Percentiles rank a stretch among this genome's conserved stretches.
Evolutionary conservation across 2,329 filamentous ascomycete species (phyloP).

Genomic region (Pestalotiopsis sp.): DNA sequence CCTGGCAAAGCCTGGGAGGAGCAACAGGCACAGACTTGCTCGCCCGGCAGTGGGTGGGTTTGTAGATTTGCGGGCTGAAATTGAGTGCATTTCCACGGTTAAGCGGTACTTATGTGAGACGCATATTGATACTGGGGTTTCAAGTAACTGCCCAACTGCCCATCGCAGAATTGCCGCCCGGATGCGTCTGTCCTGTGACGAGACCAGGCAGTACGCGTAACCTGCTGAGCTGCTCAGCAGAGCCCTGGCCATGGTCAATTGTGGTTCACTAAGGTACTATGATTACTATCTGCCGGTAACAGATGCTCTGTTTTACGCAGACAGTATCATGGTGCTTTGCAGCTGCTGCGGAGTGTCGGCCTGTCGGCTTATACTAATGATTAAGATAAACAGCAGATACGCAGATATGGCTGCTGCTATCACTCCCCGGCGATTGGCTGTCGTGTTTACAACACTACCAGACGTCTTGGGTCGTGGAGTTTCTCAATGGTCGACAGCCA

Average conservation of each 20-base stretch:
- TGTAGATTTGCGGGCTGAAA: slow-evolving; percentile 9
- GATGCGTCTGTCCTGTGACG: slow-evolving; percentile 1
- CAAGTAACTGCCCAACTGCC: slow-evolving; percentile 12
- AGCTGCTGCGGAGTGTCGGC: neutral
- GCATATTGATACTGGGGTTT: slow-evolving; percentile 12
- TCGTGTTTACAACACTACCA: too few species aligned
- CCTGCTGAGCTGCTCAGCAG: neutral
- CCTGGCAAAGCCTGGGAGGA: neutral
- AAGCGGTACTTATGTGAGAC: slow-evolving; percentile 12
- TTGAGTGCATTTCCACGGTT: slow-evolving; percentile 2
- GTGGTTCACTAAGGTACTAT: neutral
- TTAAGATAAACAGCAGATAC: too few species aligned
- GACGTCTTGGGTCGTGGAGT: too few species aligned
- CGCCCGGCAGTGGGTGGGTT: neutral
- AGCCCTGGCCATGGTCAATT: neutral
- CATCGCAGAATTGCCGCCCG: slow-evolving; percentile 8
- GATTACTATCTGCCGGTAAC: too few species aligned
- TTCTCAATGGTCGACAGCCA: too few species aligned
- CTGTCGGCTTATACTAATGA: neutral
- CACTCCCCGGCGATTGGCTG: too few species aligned
- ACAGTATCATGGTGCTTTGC: neutral
- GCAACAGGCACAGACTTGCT: neutral
- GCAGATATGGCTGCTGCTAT: too few species aligned
- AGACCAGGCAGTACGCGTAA: neutral
- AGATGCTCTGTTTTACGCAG: too few species aligned